Evolutionary conservation across 306 rosid genomes (phyloP), one percentile per base, ranked within the genome.

Genomic region (Echinosophora koreensis): DNA sequence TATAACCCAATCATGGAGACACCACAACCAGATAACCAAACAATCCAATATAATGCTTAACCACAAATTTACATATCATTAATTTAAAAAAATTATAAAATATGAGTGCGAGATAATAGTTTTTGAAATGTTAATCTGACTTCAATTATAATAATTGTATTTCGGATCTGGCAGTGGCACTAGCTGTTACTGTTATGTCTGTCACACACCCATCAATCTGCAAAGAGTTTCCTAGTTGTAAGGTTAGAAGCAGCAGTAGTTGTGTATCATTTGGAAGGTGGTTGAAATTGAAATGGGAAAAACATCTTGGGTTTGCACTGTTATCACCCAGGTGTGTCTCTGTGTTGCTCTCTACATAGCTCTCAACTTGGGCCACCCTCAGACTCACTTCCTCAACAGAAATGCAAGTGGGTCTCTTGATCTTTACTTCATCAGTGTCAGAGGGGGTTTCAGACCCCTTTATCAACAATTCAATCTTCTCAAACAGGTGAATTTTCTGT

Each of bases 401-500:
- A 78, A 54, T 69, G 86, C 61, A 54, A 80, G 9, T 9, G 69
- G 32, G 34, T 68, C 52, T 58, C 77, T 77, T 62, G 89, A 81
- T 82, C 75, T 86, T 74, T 77, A 78, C 73, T 90, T 88, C 52
- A 79, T 90, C 41, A 86, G 85, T 46, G 89, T 90, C 16, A 77
- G 55, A 44, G 94, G 95, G 49, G 95, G 90, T 16, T 90, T 84
- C 69, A 86, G 95, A 77, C 79, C 88, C 39, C 68, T 61, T 52
- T 38, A 59, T 59, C 82, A 84, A 71, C 95, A 86, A 77, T 76
- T 80, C 82, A 81, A 74, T 56, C 90, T 88, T 81, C 87, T 90
- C 63, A 82, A 79, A 49, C 85, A 47, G 83, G 90, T 86, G 4
- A 13, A 4, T 66, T 71, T 50, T 14, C 13, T 6, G 6, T 18